Percentiles rank a stretch among this genome's conserved stretches.
Conservation (phyloP, 371 early-diverging fungal species). For the Haplosporangium sp. region DNA sequence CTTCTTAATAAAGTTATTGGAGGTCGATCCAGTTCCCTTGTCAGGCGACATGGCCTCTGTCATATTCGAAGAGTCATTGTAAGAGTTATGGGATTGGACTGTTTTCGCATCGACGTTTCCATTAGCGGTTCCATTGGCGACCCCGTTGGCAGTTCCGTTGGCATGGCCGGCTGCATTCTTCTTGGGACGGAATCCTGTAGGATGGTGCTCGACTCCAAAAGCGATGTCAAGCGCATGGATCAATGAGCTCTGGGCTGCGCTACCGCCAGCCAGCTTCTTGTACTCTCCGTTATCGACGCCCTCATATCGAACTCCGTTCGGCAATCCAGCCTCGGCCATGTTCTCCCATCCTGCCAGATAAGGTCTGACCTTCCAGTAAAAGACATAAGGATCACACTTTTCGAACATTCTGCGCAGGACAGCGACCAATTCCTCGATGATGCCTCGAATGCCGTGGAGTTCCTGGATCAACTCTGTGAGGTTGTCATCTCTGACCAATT, state of each 20-base stretch:
- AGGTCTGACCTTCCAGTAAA: constrained; percentile 93
- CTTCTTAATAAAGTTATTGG: constrained; percentile 78
- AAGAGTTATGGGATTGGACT: constrained; percentile 9
- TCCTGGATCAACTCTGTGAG: constrained; percentile 59
- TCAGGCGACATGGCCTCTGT: constrained; percentile 55
- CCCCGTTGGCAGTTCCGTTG: not conserved
- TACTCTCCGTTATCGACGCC: constrained; percentile 84
- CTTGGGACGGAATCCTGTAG: constrained; percentile 69
- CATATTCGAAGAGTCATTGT: constrained; percentile 33
- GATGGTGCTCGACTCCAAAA: constrained; percentile 91
- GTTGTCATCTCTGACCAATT: constrained; percentile 67
- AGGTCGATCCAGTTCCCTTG: constrained; percentile 60
- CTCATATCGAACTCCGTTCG: constrained; percentile 91
- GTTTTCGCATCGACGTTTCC: constrained; percentile 3
- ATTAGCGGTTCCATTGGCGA: constrained; percentile 7
- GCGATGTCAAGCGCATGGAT: constrained; percentile 94
- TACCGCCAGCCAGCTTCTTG: constrained; percentile 91
- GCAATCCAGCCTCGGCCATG: constrained; percentile 86
- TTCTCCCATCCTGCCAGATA: constrained; percentile 96
- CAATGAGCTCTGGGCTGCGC: constrained; percentile 94
- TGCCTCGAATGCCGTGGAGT: constrained; percentile 65
- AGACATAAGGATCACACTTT: constrained; percentile 94
- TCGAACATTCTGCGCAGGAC: constrained; percentile 91
- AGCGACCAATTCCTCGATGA: constrained; percentile 70
- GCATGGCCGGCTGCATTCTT: constrained; percentile 28